phyloP scores from a whole-genome alignment of 23 red algal species.

The Agarophyton chilense region DNA sequence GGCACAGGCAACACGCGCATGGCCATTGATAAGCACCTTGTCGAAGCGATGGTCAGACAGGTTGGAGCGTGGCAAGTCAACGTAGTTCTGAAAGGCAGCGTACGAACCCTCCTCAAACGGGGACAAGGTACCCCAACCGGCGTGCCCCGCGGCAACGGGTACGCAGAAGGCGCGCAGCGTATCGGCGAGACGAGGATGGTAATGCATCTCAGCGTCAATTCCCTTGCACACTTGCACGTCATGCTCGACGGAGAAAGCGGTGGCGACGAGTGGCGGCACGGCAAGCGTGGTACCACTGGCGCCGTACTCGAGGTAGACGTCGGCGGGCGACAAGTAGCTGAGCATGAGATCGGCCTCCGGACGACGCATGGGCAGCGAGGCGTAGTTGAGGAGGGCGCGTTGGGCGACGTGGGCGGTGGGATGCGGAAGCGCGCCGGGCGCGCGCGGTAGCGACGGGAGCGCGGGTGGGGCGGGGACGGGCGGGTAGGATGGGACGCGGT shows the following conservation, averaged over 20 bases:
- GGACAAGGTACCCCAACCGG: slow-evolving; percentile 39
- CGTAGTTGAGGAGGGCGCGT: slow-evolving; percentile 11
- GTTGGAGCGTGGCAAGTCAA: slow-evolving; percentile 51
- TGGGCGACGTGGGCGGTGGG: background rate
- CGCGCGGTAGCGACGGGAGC: background rate
- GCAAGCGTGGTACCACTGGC: slow-evolving; percentile 47
- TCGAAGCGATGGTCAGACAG: slow-evolving; percentile 46
- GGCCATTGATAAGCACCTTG: slow-evolving; percentile 72
- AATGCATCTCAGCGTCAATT: slow-evolving; percentile 28
- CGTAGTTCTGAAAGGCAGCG: slow-evolving; percentile 67
- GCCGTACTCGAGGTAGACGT: slow-evolving; percentile 74
- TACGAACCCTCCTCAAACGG: slow-evolving; percentile 68
- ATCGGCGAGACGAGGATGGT: background rate
- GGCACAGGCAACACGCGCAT: slow-evolving; percentile 70
- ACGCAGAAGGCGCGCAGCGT: slow-evolving; percentile 61
- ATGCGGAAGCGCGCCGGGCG: background rate
- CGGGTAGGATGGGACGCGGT: background rate
- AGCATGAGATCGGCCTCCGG: slow-evolving; percentile 63
- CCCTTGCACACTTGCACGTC: slow-evolving; percentile 40
- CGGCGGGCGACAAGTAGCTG: slow-evolving; percentile 41
- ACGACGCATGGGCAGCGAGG: slow-evolving; percentile 50
- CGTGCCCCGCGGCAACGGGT: slow-evolving; percentile 42
- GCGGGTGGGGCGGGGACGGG: background rate
- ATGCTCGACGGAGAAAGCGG: slow-evolving; percentile 71
- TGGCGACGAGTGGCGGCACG: slow-evolving; percentile 45